Evolutionary conservation across 2,329 filamentous ascomycete species (phyloP), one percentile per base, ranked within the genome.

Genomic region (Apiospora sp.): DNA sequence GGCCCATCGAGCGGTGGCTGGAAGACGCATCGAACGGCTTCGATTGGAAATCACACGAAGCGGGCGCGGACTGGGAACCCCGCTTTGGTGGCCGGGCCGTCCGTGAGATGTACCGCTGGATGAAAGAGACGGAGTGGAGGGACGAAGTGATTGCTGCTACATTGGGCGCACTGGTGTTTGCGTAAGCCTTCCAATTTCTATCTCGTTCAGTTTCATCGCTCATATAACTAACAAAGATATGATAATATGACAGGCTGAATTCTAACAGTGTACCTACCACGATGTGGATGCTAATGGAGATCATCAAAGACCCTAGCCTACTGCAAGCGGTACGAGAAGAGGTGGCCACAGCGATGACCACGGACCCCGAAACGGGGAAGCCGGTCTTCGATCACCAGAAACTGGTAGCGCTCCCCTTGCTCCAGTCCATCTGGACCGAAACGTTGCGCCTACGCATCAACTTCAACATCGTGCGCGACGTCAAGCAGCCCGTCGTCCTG

Each of bases 401-500:
- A 64, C 71, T 80, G 1, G 27, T 75, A 6, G 67, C 72, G 34
- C 46, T 77, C 58, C 78, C 79, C 0, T 70, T 79, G 19, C 8
- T 81, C 30, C 76, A 80, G 44, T 80, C 78, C 0, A 49, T 80
- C 16, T 80, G 74, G 27, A 71, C 73, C 16, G 79, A 81, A 71
- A 73, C 70, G 12, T 74, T 80, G 67, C 75, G 79, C 3, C 68
- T 80, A 8, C 78, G 76, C 12, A 72, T 78, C 6, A 74, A 68
- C 10, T 76, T 79, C 58, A 76, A 72, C 44, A 71, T 80, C 24
- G 77, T 75, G 1, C 76, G 78, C 14, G 72, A 79, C n/a, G 73
- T 75, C 34, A 49, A 67, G 5, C 16, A 77, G 13, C 27, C 72
- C 30, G 73, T 74, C 1, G 48, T 4, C 0, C 51, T 78, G 19